Conservation (phyloP, 495 filamentous ascomycete genomes). For the Emericellopsis terricola region DNA sequence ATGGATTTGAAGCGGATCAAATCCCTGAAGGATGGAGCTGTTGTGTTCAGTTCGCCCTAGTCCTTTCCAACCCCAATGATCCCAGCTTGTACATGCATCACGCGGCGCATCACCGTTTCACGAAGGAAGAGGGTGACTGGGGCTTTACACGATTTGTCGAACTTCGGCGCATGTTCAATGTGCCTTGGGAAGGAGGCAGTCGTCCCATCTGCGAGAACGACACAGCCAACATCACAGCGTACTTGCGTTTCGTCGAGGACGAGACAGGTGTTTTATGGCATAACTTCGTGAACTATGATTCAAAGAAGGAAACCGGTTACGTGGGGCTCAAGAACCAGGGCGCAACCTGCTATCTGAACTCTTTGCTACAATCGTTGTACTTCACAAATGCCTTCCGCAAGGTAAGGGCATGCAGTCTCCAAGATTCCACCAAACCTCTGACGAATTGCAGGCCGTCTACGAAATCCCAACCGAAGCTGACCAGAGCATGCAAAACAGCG, state of each 20-base stretch:
- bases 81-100: slow-evolving; percentile 57
- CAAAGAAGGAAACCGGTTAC: slow-evolving; percentile 95
- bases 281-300: slow-evolving; percentile 96
- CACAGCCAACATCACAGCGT: slow-evolving; percentile 72
- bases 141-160: slow-evolving; percentile 91
- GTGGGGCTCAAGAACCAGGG: slow-evolving; percentile 96
- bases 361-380: slow-evolving; percentile 86
- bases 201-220: slow-evolving; percentile 81
- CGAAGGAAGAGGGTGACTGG: slow-evolving; percentile 94
- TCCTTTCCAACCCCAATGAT: slow-evolving; percentile 84
- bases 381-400: slow-evolving; percentile 96
- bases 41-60: slow-evolving; percentile 88
- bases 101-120: slow-evolving; percentile 74
- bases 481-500: slow-evolving; percentile 65
- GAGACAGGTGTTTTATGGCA: slow-evolving; percentile 99
- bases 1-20: slow-evolving; percentile 50
- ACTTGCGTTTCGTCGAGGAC: slow-evolving; percentile 86
- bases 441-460: slow-evolving; percentile 56
- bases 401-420: slow-evolving; percentile 23
- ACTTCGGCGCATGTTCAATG: slow-evolving; percentile 59
- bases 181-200: slow-evolving; percentile 39
- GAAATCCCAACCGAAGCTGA: slow-evolving; percentile 84
- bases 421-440: not conserved
- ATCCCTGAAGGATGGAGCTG: slow-evolving; percentile 82
- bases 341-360: slow-evolving; percentile 97